Conservation (phyloP, 345 rosid genomes). For the Eucalyptus viminalis region DNA sequence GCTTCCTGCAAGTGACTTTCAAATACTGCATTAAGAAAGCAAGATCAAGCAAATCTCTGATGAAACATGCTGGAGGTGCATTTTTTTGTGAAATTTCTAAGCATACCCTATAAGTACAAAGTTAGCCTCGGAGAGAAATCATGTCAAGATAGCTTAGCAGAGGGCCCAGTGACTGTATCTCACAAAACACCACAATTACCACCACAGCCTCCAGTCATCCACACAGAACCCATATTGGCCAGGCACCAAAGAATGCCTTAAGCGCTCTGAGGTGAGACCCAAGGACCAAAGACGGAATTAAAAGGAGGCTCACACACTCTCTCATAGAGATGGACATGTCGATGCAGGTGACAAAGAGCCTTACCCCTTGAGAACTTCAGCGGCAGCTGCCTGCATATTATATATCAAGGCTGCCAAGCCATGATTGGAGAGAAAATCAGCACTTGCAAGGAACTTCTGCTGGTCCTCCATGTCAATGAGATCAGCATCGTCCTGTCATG, state of each 20-base stretch:
- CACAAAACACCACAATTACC: background rate
- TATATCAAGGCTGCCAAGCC: slow-evolving; percentile 47
- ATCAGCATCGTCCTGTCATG: slow-evolving; percentile 58
- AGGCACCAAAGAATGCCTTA: background rate
- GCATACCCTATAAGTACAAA: background rate
- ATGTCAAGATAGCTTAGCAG: background rate
- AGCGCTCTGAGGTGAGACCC: background rate
- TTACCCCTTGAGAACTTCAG: slow-evolving; percentile 76
- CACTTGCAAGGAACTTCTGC: slow-evolving; percentile 60
- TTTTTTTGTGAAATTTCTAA: background rate
- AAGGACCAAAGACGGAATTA: background rate
- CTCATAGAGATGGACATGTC: background rate
- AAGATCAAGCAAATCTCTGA: background rate
- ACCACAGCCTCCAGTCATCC: background rate
- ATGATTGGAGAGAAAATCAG: slow-evolving; percentile 71
- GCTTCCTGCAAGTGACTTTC: slow-evolving; percentile 45
- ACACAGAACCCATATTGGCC: background rate
- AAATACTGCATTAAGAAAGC: background rate
- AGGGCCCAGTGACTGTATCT: background rate
- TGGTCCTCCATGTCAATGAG: slow-evolving; percentile 67
- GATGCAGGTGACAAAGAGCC: background rate
- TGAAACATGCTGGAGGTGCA: background rate
- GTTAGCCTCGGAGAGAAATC: background rate
- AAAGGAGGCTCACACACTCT: background rate
- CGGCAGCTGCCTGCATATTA: slow-evolving; percentile 47